A percentile compares a stretch with the other conserved stretches of the same genome.
Evolutionary conservation across 495 filamentous ascomycete species (phyloP).

Genomic region (Tetracladium marchalianum): DNA sequence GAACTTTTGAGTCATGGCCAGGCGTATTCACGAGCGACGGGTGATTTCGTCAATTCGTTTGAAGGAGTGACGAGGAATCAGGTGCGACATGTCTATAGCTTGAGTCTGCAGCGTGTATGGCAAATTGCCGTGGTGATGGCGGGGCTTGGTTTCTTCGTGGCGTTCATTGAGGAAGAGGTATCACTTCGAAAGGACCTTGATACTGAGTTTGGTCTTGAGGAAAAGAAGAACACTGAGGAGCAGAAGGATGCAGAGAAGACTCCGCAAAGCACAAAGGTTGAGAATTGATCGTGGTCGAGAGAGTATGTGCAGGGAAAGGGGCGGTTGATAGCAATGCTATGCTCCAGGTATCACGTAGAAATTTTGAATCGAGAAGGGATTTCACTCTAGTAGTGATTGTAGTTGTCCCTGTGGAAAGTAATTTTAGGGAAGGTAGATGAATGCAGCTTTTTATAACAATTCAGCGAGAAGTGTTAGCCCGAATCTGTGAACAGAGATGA

Average conservation of each 20-base stretch:
- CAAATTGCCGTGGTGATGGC: conserved; percentile 17
- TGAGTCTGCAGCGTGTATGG: conserved; percentile 17
- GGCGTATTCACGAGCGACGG: conserved; percentile 8
- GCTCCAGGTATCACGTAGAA: no score
- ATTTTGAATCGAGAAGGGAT: no score
- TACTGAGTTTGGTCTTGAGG: conserved; percentile 24
- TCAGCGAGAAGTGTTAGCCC: no score
- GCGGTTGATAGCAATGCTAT: no score
- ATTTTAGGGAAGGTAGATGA: no score
- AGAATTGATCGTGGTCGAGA: no score
- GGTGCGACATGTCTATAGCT: conserved; percentile 18
- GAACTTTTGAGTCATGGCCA: background rate
- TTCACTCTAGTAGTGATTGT: no score
- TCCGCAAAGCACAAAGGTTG: conserved; percentile 49
- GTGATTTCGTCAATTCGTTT: conserved; percentile 2
- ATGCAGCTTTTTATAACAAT: no score
- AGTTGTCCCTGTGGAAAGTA: no score
- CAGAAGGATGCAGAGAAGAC: conserved; percentile 41
- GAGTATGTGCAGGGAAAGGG: no score
- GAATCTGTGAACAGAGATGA: no score
- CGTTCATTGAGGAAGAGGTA: conserved; percentile 22
- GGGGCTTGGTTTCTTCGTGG: conserved; percentile 14
- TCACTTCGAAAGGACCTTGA: conserved; percentile 20
- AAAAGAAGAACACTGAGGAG: conserved; percentile 1
- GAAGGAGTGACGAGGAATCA: background rate